Percentiles rank a stretch among this genome's conserved stretches.
Conservation (phyloP, 139 green algal genomes). For the Chlamydomonas applanata region DNA sequence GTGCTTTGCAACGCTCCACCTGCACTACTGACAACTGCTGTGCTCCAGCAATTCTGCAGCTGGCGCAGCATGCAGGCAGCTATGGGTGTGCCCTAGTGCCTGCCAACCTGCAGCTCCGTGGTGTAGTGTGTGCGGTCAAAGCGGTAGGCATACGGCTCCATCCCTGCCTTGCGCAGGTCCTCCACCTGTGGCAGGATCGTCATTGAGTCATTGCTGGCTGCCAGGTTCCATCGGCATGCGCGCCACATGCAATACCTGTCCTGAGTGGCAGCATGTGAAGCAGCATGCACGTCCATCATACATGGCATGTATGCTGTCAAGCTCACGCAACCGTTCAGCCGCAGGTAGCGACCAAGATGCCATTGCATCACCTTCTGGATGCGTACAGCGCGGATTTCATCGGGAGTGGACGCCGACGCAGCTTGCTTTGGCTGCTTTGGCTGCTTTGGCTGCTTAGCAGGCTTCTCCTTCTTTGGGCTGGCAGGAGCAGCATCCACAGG, state of each 20-base stretch:
- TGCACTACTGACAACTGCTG: too few species aligned
- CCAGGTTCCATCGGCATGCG: background rate
- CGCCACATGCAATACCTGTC: background rate
- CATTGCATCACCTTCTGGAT: constrained; percentile 62
- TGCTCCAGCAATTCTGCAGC: too few species aligned
- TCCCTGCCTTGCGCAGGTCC: constrained; percentile 62
- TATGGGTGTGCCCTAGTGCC: too few species aligned
- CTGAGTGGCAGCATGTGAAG: background rate
- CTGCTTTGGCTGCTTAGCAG: constrained; percentile 19
- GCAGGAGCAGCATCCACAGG: background rate
- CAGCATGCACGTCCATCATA: background rate
- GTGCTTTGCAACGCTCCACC: too few species aligned
- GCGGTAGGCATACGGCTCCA: constrained; percentile 90
- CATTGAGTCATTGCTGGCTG: background rate
- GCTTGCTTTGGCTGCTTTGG: constrained; percentile 17
- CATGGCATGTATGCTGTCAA: background rate
- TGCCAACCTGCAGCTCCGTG: constrained; percentile 67
- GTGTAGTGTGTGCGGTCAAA: constrained; percentile 86
- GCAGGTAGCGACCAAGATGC: background rate
- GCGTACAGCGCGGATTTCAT: constrained; percentile 69
- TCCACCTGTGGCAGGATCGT: constrained; percentile 40
- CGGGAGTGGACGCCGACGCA: constrained; percentile 44
- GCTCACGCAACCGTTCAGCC: background rate
- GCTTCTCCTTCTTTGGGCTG: background rate
- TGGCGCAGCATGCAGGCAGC: too few species aligned